Evolutionary conservation across 306 rosid genomes (phyloP).

Genomic region (Phaseolus lunatus): DNA sequence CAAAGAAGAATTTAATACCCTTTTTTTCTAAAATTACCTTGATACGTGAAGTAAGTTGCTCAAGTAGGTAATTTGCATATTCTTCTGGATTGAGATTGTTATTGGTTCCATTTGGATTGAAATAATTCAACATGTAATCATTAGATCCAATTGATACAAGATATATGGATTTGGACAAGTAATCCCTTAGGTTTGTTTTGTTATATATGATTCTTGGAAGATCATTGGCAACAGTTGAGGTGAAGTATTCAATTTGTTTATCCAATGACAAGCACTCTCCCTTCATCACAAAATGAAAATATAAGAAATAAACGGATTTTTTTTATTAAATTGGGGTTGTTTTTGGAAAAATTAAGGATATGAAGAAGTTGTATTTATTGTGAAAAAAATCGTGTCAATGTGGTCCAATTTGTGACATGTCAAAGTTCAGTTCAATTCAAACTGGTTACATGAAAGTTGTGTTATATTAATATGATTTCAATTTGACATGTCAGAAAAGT

Average conservation of each 20-base stretch:
- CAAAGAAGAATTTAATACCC: too few relatives aligned
- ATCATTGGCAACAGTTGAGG: slow-evolving; percentile 41
- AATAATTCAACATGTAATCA: slow-evolving; percentile 42
- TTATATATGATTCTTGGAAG: slow-evolving; percentile 21
- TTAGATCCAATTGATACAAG: slow-evolving; percentile 28
- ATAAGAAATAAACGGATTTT: background rate
- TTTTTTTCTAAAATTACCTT: background rate
- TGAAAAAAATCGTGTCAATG: too few relatives aligned
- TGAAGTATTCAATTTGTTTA: slow-evolving; percentile 43
- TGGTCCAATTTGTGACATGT: too few relatives aligned
- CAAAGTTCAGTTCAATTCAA: too few relatives aligned
- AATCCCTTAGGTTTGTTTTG: background rate
- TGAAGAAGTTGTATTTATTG: too few relatives aligned
- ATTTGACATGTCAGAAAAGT: too few relatives aligned
- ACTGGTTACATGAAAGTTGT: too few relatives aligned
- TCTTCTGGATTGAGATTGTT: background rate
- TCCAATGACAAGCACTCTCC: slow-evolving; percentile 41
- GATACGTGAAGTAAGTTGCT: slow-evolving; percentile 9
- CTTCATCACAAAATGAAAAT: background rate
- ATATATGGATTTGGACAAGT: slow-evolving; percentile 37
- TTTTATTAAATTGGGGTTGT: too few relatives aligned
- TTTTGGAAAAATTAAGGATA: too few relatives aligned
- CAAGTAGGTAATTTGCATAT: slow-evolving; percentile 30
- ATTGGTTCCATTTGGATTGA: background rate
- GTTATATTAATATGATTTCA: too few relatives aligned